A percentile compares a stretch with the other conserved stretches of the same genome.
Conservation (phyloP, 768 basidiomycete species). For the Porpolomopsis calyptriformis region DNA sequence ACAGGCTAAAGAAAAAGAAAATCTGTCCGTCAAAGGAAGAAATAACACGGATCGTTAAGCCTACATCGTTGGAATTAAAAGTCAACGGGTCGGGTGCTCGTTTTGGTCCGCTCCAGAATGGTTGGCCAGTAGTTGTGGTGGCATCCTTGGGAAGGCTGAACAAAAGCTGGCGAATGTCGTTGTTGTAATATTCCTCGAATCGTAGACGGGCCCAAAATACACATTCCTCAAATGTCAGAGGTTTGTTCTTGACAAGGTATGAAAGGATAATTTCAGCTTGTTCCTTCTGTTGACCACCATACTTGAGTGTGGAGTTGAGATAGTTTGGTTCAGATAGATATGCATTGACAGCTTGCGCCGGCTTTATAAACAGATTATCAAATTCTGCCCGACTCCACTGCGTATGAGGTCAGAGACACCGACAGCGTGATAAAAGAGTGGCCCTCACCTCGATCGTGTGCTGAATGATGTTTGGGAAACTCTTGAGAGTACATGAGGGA, state of each 20-base stretch:
- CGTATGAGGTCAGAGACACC: slow-evolving; percentile 1
- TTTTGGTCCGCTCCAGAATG: slow-evolving; percentile 99
- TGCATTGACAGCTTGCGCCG: slow-evolving; percentile 85
- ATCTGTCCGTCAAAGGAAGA: slow-evolving; percentile 9
- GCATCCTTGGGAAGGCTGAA: slow-evolving; percentile 94
- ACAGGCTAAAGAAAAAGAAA: slow-evolving; percentile 43
- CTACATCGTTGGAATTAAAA: slow-evolving; percentile 81
- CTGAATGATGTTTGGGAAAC: slow-evolving; percentile 95
- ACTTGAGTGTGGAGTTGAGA: slow-evolving; percentile 81
- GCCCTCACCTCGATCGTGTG: slow-evolving; percentile 86
- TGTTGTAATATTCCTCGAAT: slow-evolving; percentile 90
- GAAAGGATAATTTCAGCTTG: slow-evolving; percentile 82
- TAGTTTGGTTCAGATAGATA: slow-evolving; percentile 97
- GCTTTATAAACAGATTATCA: slow-evolving; percentile 88
- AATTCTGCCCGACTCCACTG: slow-evolving; percentile 94
- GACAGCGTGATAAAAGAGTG: neutral
- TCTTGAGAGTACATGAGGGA: slow-evolving; percentile 95
- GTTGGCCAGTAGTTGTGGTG: slow-evolving; percentile 81
- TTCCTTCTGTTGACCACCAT: slow-evolving; percentile 84
- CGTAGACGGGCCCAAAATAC: slow-evolving; percentile 93
- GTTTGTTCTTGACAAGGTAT: slow-evolving; percentile 85
- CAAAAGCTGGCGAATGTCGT: slow-evolving; percentile 84
- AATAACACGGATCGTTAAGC: slow-evolving; percentile 18
- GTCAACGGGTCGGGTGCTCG: slow-evolving; percentile 84
- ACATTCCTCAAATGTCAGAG: slow-evolving; percentile 93